Conservation (phyloP, 2,329 filamentous ascomycete genomes). For the Claviceps sp. region DNA sequence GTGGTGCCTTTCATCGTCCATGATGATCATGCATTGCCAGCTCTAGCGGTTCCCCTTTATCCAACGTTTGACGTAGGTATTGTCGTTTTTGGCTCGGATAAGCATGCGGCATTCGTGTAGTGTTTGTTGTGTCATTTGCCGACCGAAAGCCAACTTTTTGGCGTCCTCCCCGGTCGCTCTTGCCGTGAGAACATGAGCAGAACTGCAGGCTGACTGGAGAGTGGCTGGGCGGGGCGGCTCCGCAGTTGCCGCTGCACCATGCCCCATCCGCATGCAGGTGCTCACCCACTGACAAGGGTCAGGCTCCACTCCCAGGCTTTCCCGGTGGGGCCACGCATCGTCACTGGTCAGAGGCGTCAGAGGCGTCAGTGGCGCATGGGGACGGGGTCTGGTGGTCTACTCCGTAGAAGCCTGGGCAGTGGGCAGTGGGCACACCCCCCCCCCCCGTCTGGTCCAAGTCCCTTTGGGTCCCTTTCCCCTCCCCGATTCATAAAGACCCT, state of each 20-base stretch:
- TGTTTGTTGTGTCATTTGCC: not conserved
- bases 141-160: not conserved
- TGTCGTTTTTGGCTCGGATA: not conserved
- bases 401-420: no score
- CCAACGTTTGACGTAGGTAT: not conserved
- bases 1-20: not conserved
- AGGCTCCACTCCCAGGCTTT: not conserved
- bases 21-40: not conserved
- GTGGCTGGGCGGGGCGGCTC: no score
- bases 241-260: not conserved
- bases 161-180: not conserved
- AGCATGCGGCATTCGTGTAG: not conserved
- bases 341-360: not conserved
- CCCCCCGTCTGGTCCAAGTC: no score
- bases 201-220: not conserved
- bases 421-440: no score
- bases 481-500: slow-evolving; percentile 12
- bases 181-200: not conserved
- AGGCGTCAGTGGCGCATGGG: not conserved
- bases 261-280: not conserved
- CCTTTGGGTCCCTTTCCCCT: not conserved
- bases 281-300: no score
- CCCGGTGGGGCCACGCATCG: not conserved
- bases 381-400: not conserved
- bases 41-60: not conserved